phyloP scores from a whole-genome alignment of 371 early-diverging fungal genomes.

The Mycotypha africana region DNA sequence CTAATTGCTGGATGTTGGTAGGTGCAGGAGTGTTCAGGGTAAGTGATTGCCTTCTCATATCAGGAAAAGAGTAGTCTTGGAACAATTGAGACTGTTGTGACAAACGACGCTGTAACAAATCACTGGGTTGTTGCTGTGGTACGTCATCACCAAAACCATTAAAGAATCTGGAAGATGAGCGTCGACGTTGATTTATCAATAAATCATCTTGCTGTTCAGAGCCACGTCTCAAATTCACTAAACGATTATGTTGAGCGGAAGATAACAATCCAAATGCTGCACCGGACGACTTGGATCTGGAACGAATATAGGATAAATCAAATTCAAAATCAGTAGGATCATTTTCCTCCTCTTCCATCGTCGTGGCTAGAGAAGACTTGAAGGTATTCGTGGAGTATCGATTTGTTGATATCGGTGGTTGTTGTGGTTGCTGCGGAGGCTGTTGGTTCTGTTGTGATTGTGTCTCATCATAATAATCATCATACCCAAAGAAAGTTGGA shows the following conservation, averaged over 20 bases:
- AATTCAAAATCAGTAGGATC: conserved; percentile 13
- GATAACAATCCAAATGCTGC: conserved; percentile 41
- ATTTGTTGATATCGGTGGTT: conserved; percentile 1
- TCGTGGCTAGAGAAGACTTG: conserved; percentile 27
- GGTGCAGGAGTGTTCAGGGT: conserved; percentile 15
- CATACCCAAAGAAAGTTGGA: conserved; percentile 38
- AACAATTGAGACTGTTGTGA: conserved; percentile 4
- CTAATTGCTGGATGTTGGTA: conserved; percentile 22
- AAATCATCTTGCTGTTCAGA: conserved; percentile 26
- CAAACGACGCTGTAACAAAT: conserved; percentile 18
- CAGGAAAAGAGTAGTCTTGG: conserved; percentile 24
- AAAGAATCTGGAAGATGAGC: conserved; percentile 19
- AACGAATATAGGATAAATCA: conserved; percentile 21
- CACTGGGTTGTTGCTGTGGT: conserved; percentile 11
- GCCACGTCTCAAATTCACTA: conserved; percentile 21
- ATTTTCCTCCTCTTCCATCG: conserved; percentile 42
- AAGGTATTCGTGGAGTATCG: too few relatives aligned
- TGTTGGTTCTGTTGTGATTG: too few relatives aligned
- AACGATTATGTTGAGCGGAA: conserved; percentile 24
- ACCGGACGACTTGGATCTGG: conserved; percentile 42
- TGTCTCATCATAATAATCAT: conserved; percentile 26
- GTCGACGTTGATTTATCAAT: conserved; percentile 15
- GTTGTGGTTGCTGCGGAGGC: conserved; percentile 1
- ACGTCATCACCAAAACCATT: conserved; percentile 21
- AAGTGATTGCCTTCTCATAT: conserved; percentile 21